Percentiles rank a stretch among this genome's conserved stretches.
phyloP scores from a whole-genome alignment of 495 filamentous ascomycete species.

The Tuber indicum region DNA sequence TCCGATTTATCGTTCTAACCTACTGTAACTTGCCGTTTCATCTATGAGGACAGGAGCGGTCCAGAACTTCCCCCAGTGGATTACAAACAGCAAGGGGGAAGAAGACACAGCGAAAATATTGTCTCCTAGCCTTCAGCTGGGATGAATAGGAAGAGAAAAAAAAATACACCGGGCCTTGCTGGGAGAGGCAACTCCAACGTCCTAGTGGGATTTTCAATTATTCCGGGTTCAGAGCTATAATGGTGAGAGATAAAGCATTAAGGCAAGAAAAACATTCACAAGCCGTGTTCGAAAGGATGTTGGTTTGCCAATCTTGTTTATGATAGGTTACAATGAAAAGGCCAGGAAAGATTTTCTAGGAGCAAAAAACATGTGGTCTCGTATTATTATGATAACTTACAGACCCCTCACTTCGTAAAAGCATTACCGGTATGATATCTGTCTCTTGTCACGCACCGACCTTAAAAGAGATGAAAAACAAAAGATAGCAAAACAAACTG shows the following conservation, averaged over 20 bases:
- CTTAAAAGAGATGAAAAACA: not conserved
- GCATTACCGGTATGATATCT: not conserved
- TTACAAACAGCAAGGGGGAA: too few species aligned
- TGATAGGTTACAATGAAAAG: not conserved
- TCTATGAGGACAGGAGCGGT: too few species aligned
- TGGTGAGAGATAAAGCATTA: not conserved
- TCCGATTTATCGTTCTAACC: too few species aligned
- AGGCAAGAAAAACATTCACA: not conserved
- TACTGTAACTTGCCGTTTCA: too few species aligned
- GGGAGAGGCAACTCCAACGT: not conserved
- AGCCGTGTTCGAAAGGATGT: not conserved
- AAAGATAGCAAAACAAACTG: slow-evolving; percentile 4
- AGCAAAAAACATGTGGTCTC: not conserved
- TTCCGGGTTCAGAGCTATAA: not conserved
- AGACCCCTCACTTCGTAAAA: not conserved
- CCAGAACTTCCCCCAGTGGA: too few species aligned
- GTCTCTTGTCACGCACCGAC: not conserved
- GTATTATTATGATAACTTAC: not conserved
- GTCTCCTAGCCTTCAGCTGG: too few species aligned
- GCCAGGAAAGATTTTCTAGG: not conserved
- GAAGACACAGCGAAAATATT: not conserved
- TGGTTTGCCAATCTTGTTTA: not conserved
- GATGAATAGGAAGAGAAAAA: not conserved
- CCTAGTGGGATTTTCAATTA: not conserved
- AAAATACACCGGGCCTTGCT: not conserved